Percentiles rank a stretch among this genome's conserved stretches.
phyloP scores from a whole-genome alignment of 2,329 filamentous ascomycete species.

The Stagonosporopsis vannaccii region DNA sequence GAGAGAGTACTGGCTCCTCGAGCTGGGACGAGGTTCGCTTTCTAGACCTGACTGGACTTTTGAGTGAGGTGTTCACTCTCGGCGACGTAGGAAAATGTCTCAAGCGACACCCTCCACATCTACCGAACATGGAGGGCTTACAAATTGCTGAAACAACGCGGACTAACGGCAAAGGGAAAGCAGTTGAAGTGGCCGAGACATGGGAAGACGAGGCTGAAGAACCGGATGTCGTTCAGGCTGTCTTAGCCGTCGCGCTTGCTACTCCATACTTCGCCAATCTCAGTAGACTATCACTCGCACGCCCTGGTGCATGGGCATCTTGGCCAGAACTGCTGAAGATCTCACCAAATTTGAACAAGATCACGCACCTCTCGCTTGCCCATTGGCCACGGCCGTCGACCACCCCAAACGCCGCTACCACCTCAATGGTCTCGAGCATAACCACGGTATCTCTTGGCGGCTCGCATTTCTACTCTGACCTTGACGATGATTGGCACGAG shows the following conservation, averaged over 20 bases:
- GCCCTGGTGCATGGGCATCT: constrained; percentile 57
- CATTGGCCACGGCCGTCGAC: constrained; percentile 67
- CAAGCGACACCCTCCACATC: constrained; percentile 23
- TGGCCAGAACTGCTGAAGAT: constrained; percentile 65
- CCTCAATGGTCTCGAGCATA: constrained; percentile 53
- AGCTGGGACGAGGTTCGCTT: constrained; percentile 56
- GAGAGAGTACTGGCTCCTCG: constrained; percentile 39
- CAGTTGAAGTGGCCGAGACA: constrained; percentile 50
- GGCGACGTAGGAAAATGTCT: constrained; percentile 58
- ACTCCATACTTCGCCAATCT: constrained; percentile 58
- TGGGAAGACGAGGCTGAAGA: constrained; percentile 55
- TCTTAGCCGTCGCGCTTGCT: constrained; percentile 27
- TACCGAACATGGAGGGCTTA: constrained; percentile 25
- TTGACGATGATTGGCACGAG: constrained; percentile 64
- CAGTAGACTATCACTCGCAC: constrained; percentile 65
- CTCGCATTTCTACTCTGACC: constrained; percentile 60
- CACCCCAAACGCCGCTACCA: constrained; percentile 61
- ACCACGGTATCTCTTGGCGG: constrained; percentile 58
- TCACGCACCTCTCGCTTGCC: constrained; percentile 69
- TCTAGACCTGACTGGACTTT: constrained; percentile 61
- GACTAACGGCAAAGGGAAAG: constrained; percentile 21
- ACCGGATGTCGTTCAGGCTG: background rate
- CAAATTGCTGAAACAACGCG: constrained; percentile 11
- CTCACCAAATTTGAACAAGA: constrained; percentile 60
- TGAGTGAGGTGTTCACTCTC: constrained; percentile 59